Conservation (phyloP, 1,284 basidiomycete genomes). For the Ustilago esculenta region DNA sequence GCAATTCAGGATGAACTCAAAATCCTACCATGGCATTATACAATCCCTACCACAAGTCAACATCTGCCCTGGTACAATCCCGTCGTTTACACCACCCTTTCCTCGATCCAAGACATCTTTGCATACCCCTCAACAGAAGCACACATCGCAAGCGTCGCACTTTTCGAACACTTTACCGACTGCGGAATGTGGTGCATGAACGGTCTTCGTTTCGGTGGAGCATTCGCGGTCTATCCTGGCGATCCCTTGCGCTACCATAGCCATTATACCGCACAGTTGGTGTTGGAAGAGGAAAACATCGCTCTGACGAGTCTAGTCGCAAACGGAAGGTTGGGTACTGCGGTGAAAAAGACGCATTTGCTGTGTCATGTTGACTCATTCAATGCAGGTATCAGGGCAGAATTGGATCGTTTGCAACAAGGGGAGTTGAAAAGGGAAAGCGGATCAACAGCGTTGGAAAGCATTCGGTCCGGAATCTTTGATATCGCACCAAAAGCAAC, state of each 20-base stretch:
- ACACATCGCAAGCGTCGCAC: constrained; percentile 79
- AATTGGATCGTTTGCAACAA: too few species aligned
- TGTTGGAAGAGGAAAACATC: constrained; percentile 9
- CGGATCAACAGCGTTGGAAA: constrained; percentile 6
- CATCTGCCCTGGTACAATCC: constrained; percentile 46
- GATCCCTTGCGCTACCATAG: constrained; percentile 96
- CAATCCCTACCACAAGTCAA: constrained; percentile 24
- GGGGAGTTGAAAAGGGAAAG: neutral
- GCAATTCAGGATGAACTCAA: too few species aligned
- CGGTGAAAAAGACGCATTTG: constrained; percentile 95
- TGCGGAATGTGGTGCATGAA: constrained; percentile 70
- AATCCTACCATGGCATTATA: constrained; percentile 28
- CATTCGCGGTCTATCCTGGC: constrained; percentile 95
- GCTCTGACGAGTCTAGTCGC: constrained; percentile 77
- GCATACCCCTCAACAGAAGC: constrained; percentile 75
- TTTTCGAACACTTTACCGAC: constrained; percentile 78
- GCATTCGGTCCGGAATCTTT: constrained; percentile 4
- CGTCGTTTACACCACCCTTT: constrained; percentile 71
- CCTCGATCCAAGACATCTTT: constrained; percentile 77
- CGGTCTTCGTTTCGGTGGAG: constrained; percentile 93
- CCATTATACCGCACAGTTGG: constrained; percentile 79
- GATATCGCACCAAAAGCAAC: constrained; percentile 4
- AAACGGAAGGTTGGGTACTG: constrained; percentile 92
- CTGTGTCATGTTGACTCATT: constrained; percentile 73
- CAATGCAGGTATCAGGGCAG: neutral